Conservation (phyloP, 2,329 filamentous ascomycete genomes). For the Alternaria burnsii region DNA sequence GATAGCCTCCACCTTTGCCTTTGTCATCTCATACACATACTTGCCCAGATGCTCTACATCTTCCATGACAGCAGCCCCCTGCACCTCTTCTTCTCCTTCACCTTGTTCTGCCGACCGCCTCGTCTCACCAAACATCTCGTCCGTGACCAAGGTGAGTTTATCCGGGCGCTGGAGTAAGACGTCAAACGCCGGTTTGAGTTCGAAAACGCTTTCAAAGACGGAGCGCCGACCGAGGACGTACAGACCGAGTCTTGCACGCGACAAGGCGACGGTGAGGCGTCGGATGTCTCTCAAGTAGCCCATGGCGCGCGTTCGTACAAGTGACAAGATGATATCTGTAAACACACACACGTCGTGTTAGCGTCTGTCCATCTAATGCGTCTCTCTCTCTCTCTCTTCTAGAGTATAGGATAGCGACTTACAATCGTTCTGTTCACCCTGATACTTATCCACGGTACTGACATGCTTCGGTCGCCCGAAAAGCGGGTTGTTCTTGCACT, state of each 20-base stretch:
- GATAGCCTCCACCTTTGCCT: conserved; percentile 69
- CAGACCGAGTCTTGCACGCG: conserved; percentile 86
- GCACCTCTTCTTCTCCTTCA: conserved; percentile 50
- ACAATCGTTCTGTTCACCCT: conserved; percentile 99
- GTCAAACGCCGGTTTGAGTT: conserved; percentile 87
- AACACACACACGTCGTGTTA: conserved; percentile 13
- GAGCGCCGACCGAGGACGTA: conserved; percentile 90
- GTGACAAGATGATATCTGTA: conserved; percentile 87
- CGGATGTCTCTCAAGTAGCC: conserved; percentile 94
- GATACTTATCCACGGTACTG: conserved; percentile 97
- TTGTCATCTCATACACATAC: conserved; percentile 97
- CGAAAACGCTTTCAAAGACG: conserved; percentile 88
- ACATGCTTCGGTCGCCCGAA: conserved; percentile 92
- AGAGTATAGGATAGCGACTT: conserved; percentile 52
- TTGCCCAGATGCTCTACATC: conserved; percentile 92
- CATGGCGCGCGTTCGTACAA: conserved; percentile 86
- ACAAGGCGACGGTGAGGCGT: conserved; percentile 91
- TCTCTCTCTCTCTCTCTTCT: background rate
- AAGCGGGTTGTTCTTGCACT: conserved; percentile 81
- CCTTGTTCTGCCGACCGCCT: conserved; percentile 56
- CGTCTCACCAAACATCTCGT: conserved; percentile 81
- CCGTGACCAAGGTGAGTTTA: conserved; percentile 80
- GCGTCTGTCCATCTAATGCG: background rate
- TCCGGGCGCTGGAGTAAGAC: conserved; percentile 78
- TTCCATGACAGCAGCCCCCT: conserved; percentile 77